These are phyloP conservation scores for Cutaneotrichosporon daszewskae DNA, from an alignment of 1,284 basidiomycete genomes.

Conservation along the genomic window DNA sequence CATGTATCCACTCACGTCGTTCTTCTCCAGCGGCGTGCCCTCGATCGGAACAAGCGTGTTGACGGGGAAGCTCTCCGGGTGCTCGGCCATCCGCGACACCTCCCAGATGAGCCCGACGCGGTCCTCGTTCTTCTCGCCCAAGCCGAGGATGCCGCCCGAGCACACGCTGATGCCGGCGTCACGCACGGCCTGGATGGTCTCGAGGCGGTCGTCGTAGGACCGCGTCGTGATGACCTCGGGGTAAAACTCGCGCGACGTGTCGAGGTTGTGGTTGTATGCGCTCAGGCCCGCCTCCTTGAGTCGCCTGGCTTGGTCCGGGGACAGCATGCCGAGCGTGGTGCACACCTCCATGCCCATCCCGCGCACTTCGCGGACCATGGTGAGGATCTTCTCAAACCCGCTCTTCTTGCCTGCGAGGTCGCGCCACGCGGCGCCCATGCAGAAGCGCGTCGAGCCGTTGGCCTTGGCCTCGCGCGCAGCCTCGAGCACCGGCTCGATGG, in stretches of 20 bases:
- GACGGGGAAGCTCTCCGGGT: constrained; percentile 97
- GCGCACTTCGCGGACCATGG: constrained; percentile 80
- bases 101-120: constrained; percentile 92
- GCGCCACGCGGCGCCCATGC: constrained; percentile 99
- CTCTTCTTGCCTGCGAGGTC: constrained; percentile 89
- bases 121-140: constrained; percentile 87
- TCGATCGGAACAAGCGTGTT: constrained; percentile 74
- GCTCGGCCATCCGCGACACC: constrained; percentile 70
- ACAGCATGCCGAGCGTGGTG: constrained; percentile 95
- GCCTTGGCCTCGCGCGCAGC: constrained; percentile 88
- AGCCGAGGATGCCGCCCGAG: constrained; percentile 90
- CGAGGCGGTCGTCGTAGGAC: constrained; percentile 87
- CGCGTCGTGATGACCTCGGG: constrained; percentile 92
- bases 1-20: constrained; percentile 45
- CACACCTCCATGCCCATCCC: constrained; percentile 95
- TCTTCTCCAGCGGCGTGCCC: constrained; percentile 56
- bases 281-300: constrained; percentile 94
- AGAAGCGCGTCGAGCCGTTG: constrained; percentile 95
- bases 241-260: constrained; percentile 96
- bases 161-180: constrained; percentile 96
- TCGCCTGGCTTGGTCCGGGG: constrained; percentile 83
- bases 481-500: constrained; percentile 84
- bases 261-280: constrained; percentile 95
- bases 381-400: constrained; percentile 87
- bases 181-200: constrained; percentile 83